Evolutionary conservation across 345 rosid species (phyloP), one percentile per base, ranked within the genome.

Genomic region (Hibiscus tridactylites): DNA sequence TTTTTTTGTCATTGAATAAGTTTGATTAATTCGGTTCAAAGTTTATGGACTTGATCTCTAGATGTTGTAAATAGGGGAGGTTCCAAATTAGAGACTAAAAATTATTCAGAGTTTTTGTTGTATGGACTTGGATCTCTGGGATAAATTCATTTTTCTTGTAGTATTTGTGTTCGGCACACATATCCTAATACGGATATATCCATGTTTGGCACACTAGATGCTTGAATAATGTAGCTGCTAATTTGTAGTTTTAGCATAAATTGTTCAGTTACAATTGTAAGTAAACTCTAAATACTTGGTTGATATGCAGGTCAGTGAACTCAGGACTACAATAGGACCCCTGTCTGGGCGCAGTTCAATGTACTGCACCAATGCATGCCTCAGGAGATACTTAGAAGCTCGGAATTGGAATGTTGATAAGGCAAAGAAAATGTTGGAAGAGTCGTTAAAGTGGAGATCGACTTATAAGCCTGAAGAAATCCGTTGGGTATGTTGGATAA

Each of bases 391-490:
- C 71, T 72, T 95, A 76, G 88, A 75, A 78, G 96, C 99, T 77
- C 88, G 97, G 53, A 87, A 72, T 57, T 92, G 97, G 97, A 86
- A 95, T 75, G 86, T 95, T 5, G 91, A 88, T 5, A 90, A 92
- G 76, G 81, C 97, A 33, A 89, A 77, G 83, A 85, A 81, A 78
- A 88, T 95, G 97, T 61, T 95, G 79, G 87, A 89, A 46, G 97
- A 91, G 65, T 79, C 97, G 37, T 81, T 95, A 54, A 79, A 86
- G 72, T 95, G 99, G 97, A 81, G 97, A 71, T 82, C 91, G 37
- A 75, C 87, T 10, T 95, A 82, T 79, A 95, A 89, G 79, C 99
- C 99, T 47, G 97, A 92, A 35, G 96, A 90, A 75, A 92, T 89
- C 73, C 92, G 87, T 50, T 92, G 99, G 99, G 99, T 95, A 82